Conservation (phyloP, 148 eudicot species). For the Silene latifolia region DNA sequence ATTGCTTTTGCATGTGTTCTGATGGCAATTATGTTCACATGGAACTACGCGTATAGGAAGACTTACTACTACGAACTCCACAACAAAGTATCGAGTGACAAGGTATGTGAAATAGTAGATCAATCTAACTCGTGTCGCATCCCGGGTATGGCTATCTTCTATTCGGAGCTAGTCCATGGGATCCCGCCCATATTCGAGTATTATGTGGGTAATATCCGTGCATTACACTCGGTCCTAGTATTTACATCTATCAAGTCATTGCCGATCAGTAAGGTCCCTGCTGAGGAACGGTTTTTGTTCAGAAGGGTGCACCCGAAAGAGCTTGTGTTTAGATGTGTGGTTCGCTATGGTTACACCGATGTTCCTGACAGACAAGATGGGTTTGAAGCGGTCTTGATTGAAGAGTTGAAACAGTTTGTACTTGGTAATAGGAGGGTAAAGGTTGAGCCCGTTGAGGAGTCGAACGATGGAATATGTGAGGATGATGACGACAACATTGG, state of each 20-base stretch:
- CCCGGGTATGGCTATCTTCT: constrained; percentile 40
- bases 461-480: not conserved
- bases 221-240: constrained; percentile 40
- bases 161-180: constrained; percentile 48
- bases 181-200: constrained; percentile 48
- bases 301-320: constrained; percentile 34
- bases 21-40: constrained; percentile 34
- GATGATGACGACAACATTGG: not conserved
- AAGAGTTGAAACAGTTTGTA: constrained; percentile 32
- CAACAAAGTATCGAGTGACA: constrained; percentile 34
- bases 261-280: constrained; percentile 40
- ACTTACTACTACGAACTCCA: constrained; percentile 44
- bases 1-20: constrained; percentile 33
- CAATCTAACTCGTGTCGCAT: constrained; percentile 25
- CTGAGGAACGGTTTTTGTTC: constrained; percentile 49
- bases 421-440: not conserved
- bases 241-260: constrained; percentile 40
- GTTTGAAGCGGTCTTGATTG: constrained; percentile 34
- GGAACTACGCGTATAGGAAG: constrained; percentile 39
- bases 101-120: constrained; percentile 15
- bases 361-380: constrained; percentile 24
- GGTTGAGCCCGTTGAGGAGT: too few relatives aligned
- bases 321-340: constrained; percentile 42
- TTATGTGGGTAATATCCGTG: constrained; percentile 35
- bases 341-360: constrained; percentile 47